phyloP scores from a whole-genome alignment of 345 rosid species.

The Adansonia digitata region DNA sequence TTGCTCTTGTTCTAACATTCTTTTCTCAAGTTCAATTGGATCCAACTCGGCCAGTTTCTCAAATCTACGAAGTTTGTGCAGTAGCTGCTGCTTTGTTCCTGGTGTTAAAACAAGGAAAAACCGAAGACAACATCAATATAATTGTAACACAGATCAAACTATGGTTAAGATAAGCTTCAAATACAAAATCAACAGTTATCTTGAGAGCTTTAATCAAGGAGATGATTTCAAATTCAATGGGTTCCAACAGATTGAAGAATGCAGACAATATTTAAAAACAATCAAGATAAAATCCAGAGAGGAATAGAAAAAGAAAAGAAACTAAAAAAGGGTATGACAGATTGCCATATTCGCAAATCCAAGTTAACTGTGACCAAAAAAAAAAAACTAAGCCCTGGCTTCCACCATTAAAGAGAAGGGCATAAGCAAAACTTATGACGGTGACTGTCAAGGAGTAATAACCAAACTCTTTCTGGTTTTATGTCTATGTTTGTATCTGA shows the following conservation, averaged over 20 bases:
- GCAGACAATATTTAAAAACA: not conserved
- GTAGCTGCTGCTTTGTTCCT: constrained; percentile 77
- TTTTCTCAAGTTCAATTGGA: constrained; percentile 74
- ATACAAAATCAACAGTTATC: not conserved
- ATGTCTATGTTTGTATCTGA: not conserved
- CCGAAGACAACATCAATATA: no score
- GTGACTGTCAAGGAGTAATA: not conserved
- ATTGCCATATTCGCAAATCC: not conserved
- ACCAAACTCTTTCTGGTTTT: not conserved
- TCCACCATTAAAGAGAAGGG: not conserved
- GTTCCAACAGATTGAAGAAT: not conserved
- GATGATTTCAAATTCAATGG: not conserved
- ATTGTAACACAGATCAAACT: not conserved
- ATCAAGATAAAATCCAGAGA: not conserved
- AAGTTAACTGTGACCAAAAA: not conserved
- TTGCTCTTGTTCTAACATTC: constrained; percentile 45
- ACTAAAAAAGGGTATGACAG: not conserved
- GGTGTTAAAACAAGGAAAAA: constrained; percentile 4
- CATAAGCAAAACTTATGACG: not conserved
- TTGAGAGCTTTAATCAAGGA: not conserved
- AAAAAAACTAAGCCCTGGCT: not conserved
- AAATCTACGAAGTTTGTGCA: constrained; percentile 69
- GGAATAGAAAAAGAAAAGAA: not conserved
- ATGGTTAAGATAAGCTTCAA: not conserved
- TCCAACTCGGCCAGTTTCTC: constrained; percentile 76